These are phyloP conservation scores for Ambrosiella beaveri DNA, from an alignment of 2,329 filamentous ascomycete species.

Conservation along the genomic window DNA sequence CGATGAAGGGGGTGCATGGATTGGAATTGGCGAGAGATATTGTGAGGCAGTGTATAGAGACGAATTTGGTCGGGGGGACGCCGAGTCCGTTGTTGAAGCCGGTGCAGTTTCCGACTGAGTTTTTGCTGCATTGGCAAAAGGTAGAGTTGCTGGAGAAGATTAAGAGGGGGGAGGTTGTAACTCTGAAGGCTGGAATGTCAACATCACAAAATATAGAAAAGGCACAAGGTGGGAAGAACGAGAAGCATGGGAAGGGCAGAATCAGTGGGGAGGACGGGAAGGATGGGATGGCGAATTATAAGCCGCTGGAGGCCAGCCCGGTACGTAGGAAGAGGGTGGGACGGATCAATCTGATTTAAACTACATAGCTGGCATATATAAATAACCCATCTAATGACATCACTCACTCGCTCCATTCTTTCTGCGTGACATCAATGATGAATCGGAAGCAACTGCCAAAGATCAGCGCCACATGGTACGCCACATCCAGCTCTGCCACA, in stretches of 20 bases:
- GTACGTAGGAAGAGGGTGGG: no score
- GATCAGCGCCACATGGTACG: background rate
- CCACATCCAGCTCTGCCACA: background rate
- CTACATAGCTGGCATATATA: no score
- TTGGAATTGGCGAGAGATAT: constrained; percentile 9
- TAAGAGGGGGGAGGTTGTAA: background rate
- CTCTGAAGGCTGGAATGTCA: background rate
- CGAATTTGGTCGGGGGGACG: background rate
- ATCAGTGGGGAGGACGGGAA: no score
- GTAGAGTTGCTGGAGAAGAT: constrained; percentile 6
- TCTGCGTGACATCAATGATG: no score
- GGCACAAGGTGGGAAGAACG: no score
- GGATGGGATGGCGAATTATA: no score
- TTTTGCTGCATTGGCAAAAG: constrained; percentile 9
- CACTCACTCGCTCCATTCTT: no score
- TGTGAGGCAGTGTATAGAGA: background rate
- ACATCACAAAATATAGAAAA: no score
- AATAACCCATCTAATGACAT: no score
- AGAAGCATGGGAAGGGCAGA: no score
- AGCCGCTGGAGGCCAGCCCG: no score
- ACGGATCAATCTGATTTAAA: no score
- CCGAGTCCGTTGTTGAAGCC: constrained; percentile 3
- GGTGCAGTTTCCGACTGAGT: constrained; percentile 8
- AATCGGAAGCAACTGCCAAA: background rate
- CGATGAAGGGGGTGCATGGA: background rate